These are phyloP conservation scores for Millerago galiae DNA, from an alignment of 805 yeast species.

Conservation along the genomic window DNA sequence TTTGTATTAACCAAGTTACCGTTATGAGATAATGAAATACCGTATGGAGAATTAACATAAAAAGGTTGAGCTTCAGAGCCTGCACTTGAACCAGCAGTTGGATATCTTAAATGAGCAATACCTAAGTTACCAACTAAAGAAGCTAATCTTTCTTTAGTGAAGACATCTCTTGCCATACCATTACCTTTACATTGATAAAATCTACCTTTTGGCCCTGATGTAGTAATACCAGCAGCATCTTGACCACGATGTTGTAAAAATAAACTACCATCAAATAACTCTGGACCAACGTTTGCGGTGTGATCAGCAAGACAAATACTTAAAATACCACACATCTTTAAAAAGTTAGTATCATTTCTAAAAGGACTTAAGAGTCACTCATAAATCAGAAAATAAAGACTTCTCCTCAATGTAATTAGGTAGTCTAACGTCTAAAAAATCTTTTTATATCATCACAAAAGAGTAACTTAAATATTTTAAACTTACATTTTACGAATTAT, in stretches of 20 bases:
- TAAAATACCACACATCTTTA: constrained; percentile 85
- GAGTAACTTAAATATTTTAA: no score
- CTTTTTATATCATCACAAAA: constrained; percentile 5
- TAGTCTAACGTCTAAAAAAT: constrained; percentile 28
- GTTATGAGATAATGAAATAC: constrained; percentile 84
- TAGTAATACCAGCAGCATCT: constrained; percentile 98
- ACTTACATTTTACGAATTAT: no score
- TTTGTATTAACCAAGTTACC: constrained; percentile 90
- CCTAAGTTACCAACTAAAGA: constrained; percentile 93
- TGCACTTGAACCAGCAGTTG: constrained; percentile 95
- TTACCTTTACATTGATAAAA: constrained; percentile 97
- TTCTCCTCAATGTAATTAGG: constrained; percentile 25
- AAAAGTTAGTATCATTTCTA: constrained; percentile 2
- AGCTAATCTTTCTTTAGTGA: constrained; percentile 72
- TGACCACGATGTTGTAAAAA: constrained; percentile 96
- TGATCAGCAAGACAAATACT: constrained; percentile 83
- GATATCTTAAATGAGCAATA: constrained; percentile 88
- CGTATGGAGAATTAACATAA: constrained; percentile 95
- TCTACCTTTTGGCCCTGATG: constrained; percentile 91
- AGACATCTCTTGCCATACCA: constrained; percentile 98
- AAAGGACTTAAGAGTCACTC: background rate
- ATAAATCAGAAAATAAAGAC: constrained; percentile 16
- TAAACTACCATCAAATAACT: constrained; percentile 85
- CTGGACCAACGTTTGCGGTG: constrained; percentile 71
- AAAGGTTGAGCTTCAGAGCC: constrained; percentile 98